Evolutionary conservation across 2,329 filamentous ascomycete genomes (phyloP).

Genomic region (Graphilbum ipis-grandicollis): DNA sequence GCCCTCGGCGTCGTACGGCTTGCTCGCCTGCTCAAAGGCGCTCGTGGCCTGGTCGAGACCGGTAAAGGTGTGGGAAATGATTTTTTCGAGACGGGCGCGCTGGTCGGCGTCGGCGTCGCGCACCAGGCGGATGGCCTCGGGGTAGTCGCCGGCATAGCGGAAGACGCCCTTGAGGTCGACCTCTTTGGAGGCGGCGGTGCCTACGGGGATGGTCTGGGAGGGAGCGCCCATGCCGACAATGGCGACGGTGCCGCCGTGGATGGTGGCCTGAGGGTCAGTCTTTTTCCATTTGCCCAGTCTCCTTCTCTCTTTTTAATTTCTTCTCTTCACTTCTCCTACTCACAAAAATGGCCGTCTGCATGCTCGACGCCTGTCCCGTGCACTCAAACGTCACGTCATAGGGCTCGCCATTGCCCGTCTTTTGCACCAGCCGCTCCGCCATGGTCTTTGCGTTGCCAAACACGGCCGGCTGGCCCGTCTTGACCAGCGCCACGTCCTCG

Average conservation of each 20-base stretch:
- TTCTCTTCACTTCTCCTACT: too few species aligned
- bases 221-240: constrained; percentile 59
- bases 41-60: constrained; percentile 43
- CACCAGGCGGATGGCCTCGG: constrained; percentile 31
- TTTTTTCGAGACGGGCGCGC: constrained; percentile 46
- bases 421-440: constrained; percentile 18
- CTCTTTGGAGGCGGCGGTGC: constrained; percentile 49
- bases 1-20: constrained; percentile 50
- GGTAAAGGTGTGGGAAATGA: constrained; percentile 54
- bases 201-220: constrained; percentile 50
- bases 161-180: constrained; percentile 57
- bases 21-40: constrained; percentile 57
- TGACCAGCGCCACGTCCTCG: constrained; percentile 33
- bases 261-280: constrained; percentile 28
- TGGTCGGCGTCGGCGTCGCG: constrained; percentile 24
- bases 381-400: constrained; percentile 54
- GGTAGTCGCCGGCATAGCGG: constrained; percentile 58
- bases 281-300: neutral
- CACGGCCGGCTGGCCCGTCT: constrained; percentile 23
- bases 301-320: too few species aligned
- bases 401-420: constrained; percentile 35
- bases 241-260: constrained; percentile 50
- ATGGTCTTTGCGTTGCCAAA: constrained; percentile 19
- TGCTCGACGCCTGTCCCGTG: constrained; percentile 60
- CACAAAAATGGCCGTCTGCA: constrained; percentile 58